Conservation (phyloP, 2,329 filamentous ascomycete genomes). For the Hypoxylon sp. region DNA sequence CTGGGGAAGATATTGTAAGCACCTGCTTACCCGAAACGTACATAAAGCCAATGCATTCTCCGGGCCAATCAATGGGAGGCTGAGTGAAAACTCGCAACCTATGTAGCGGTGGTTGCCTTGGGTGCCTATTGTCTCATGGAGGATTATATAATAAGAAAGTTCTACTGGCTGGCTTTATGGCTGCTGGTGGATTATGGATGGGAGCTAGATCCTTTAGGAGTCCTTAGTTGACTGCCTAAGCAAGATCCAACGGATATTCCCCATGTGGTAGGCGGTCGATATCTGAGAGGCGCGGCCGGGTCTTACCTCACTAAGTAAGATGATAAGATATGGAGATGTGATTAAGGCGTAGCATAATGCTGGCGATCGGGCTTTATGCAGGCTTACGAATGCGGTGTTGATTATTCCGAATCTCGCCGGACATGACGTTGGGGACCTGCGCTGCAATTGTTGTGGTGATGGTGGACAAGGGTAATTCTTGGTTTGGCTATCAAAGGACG, state of each 20-base stretch:
- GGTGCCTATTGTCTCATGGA: slow-evolving; percentile 21
- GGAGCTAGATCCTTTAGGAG: slow-evolving; percentile 37
- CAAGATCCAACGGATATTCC: slow-evolving; percentile 38
- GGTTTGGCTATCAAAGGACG: slow-evolving; percentile 4
- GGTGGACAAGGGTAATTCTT: slow-evolving; percentile 29
- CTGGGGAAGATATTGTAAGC: slow-evolving; percentile 19
- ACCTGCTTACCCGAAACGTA: slow-evolving; percentile 30
- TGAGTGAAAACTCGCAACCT: slow-evolving; percentile 13
- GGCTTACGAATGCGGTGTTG: slow-evolving; percentile 34
- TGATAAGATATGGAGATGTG: slow-evolving; percentile 35
- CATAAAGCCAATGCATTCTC: slow-evolving; percentile 12
- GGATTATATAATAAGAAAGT: slow-evolving; percentile 14
- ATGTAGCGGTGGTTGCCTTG: slow-evolving; percentile 7
- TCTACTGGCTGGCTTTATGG: slow-evolving; percentile 15
- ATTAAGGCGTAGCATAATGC: slow-evolving; percentile 21
- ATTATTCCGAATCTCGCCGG: slow-evolving; percentile 40
- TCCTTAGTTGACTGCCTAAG: slow-evolving; percentile 18
- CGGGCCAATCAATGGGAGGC: slow-evolving; percentile 4
- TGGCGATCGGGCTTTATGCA: slow-evolving; percentile 35
- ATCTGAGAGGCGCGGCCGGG: slow-evolving; percentile 7
- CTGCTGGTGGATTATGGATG: slow-evolving; percentile 21
- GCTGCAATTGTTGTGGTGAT: slow-evolving; percentile 11
- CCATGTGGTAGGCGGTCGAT: slow-evolving; percentile 35
- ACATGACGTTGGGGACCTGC: slow-evolving; percentile 49
- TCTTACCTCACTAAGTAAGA: slow-evolving; percentile 19